Evolutionary conservation across 1,284 basidiomycete genomes (phyloP).

Genomic region (Tetrapyrgos nigripes): DNA sequence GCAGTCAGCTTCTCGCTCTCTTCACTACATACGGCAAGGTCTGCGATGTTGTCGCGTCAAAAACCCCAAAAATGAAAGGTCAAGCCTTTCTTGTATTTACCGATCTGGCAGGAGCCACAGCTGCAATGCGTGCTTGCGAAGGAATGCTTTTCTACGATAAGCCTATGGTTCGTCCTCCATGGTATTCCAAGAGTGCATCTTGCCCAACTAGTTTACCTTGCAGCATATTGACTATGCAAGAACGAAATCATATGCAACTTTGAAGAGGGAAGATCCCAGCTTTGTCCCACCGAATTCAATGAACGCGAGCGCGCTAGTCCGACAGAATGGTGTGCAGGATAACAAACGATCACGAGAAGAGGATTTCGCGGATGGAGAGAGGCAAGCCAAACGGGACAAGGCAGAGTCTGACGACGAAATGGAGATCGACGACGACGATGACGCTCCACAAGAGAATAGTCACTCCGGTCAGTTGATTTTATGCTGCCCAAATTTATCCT

Average conservation of each 20-base stretch:
- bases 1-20: conserved; percentile 84
- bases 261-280: conserved; percentile 74
- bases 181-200: conserved; percentile 9
- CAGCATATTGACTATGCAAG: conserved; percentile 91
- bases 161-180: conserved; percentile 71
- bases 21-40: conserved; percentile 95
- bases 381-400: conserved; percentile 72
- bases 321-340: conserved; percentile 45
- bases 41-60: conserved; percentile 94
- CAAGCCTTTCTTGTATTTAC: conserved; percentile 97
- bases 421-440: conserved; percentile 86
- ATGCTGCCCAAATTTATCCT: conserved; percentile 37
- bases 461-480: conserved; percentile 47
- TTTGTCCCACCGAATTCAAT: conserved; percentile 74
- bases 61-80: conserved; percentile 87
- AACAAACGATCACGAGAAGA: conserved; percentile 77
- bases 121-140: conserved; percentile 89
- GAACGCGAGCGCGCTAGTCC: conserved; percentile 52
- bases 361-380: conserved; percentile 58
- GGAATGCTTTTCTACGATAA: conserved; percentile 96
- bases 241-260: conserved; percentile 83
- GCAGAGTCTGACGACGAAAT: conserved; percentile 76
- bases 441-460: conserved; percentile 43
- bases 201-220: conserved; percentile 5
- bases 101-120: conserved; percentile 87